Percentiles rank a stretch among this genome's conserved stretches.
Evolutionary conservation across 2,329 filamentous ascomycete species (phyloP).

Genomic region (Cladorrhinum sp.): DNA sequence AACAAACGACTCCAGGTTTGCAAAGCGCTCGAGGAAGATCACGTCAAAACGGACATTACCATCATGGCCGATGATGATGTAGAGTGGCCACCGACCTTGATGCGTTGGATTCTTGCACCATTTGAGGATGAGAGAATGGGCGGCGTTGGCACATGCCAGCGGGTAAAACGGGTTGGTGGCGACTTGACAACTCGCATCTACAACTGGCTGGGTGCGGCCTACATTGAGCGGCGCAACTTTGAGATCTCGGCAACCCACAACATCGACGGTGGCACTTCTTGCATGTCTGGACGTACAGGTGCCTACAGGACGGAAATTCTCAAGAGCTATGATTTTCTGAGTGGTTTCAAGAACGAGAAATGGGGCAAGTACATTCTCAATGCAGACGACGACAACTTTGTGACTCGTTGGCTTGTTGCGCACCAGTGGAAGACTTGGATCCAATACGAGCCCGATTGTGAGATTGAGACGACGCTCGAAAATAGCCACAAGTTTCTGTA

Average conservation of each 20-base stretch:
- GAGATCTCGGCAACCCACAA: constrained; percentile 95
- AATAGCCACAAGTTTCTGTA: constrained; percentile 85
- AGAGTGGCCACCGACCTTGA: constrained; percentile 80
- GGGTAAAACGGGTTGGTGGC: constrained; percentile 67
- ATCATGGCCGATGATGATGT: constrained; percentile 96
- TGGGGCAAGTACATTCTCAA: constrained; percentile 89
- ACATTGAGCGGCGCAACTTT: constrained; percentile 92
- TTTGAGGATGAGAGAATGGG: constrained; percentile 83
- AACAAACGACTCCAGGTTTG: constrained; percentile 96
- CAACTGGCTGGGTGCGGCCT: constrained; percentile 88
- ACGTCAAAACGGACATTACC: constrained; percentile 79
- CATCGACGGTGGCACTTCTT: constrained; percentile 93
- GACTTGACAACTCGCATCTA: constrained; percentile 64
- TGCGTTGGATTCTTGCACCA: constrained; percentile 89
- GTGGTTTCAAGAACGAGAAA: constrained; percentile 87
- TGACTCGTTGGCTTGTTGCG: constrained; percentile 91
- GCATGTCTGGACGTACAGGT: constrained; percentile 90
- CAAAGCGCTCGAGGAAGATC: constrained; percentile 68
- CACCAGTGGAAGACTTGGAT: constrained; percentile 93
- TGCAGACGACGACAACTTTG: constrained; percentile 97
- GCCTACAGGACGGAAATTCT: constrained; percentile 89
- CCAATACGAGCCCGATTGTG: constrained; percentile 87
- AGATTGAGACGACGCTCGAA: constrained; percentile 90
- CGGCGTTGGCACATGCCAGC: constrained; percentile 88
- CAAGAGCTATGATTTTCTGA: constrained; percentile 77